These are phyloP conservation scores for Fusarium buxicola DNA, from an alignment of 2,329 filamentous ascomycete species.

Conservation along the genomic window DNA sequence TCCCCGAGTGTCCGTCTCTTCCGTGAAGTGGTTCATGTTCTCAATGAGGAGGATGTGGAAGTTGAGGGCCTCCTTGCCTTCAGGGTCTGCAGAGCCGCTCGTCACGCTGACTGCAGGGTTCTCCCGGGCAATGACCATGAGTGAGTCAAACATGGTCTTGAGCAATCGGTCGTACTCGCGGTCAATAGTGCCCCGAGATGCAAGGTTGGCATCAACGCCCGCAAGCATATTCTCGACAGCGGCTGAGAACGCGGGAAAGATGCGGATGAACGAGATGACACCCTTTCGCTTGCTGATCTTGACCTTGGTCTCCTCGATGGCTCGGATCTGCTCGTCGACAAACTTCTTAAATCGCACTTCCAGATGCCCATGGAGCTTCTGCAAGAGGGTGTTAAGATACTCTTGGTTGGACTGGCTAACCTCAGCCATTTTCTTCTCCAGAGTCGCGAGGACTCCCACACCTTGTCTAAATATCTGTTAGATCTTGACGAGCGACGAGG, in stretches of 20 bases:
- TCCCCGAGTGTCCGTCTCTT: conserved; percentile 83
- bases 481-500: background rate
- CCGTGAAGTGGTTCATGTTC: conserved; percentile 98
- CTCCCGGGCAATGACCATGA: conserved; percentile 90
- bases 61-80: conserved; percentile 97
- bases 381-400: conserved; percentile 82
- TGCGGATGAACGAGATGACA: conserved; percentile 93
- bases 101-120: conserved; percentile 64
- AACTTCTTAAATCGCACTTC: conserved; percentile 86
- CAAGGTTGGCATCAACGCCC: conserved; percentile 65
- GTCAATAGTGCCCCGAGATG: conserved; percentile 82
- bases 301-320: conserved; percentile 98
- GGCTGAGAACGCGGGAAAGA: conserved; percentile 88
- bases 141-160: conserved; percentile 95
- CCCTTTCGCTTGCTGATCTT: conserved; percentile 99
- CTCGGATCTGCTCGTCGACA: conserved; percentile 92
- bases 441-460: conserved; percentile 82
- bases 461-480: conserved; percentile 75
- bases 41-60: conserved; percentile 98
- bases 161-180: conserved; percentile 89
- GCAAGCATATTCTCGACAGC: conserved; percentile 87
- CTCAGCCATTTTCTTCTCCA: conserved; percentile 83
- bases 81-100: conserved; percentile 65
- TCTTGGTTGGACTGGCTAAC: conserved; percentile 94
- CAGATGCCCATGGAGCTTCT: conserved; percentile 81